These are phyloP conservation scores for Pestalotiopsis fici DNA, from an alignment of 2,329 filamentous ascomycete genomes.

Conservation along the genomic window DNA sequence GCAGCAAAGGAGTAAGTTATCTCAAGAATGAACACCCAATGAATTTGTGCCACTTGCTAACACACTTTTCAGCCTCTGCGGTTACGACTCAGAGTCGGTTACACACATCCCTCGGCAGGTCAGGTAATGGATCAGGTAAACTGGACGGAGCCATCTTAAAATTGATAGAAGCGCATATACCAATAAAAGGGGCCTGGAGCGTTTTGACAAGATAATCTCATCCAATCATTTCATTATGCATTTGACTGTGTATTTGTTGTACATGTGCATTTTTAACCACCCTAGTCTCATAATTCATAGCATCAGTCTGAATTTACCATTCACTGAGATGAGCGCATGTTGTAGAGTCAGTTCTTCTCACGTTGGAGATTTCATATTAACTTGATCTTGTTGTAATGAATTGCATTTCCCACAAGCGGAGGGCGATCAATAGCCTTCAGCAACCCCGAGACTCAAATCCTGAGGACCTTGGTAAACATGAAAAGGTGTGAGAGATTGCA, in stretches of 20 bases:
- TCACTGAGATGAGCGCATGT: no score
- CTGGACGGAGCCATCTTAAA: constrained; percentile 77
- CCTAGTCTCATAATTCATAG: no score
- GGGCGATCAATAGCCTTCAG: no score
- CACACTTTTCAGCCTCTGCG: constrained; percentile 67
- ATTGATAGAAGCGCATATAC: constrained; percentile 13
- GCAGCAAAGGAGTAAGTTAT: constrained; percentile 84
- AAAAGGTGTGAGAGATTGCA: no score
- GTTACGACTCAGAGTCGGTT: constrained; percentile 82
- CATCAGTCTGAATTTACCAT: no score
- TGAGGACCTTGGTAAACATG: no score
- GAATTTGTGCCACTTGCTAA: constrained; percentile 9
- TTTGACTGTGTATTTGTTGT: background rate
- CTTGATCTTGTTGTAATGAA: no score
- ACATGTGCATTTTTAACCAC: background rate
- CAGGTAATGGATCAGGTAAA: constrained; percentile 90
- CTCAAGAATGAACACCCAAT: background rate
- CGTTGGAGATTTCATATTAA: no score
- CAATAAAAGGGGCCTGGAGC: constrained; percentile 17
- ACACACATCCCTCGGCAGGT: constrained; percentile 68
- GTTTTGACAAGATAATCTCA: background rate
- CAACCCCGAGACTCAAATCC: no score
- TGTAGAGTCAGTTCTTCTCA: no score
- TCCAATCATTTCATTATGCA: background rate
- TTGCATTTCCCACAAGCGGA: no score